Evolutionary conservation across 495 filamentous ascomycete species (phyloP), one percentile per base, ranked within the genome.

Genomic region (Ramalina intermedia): DNA sequence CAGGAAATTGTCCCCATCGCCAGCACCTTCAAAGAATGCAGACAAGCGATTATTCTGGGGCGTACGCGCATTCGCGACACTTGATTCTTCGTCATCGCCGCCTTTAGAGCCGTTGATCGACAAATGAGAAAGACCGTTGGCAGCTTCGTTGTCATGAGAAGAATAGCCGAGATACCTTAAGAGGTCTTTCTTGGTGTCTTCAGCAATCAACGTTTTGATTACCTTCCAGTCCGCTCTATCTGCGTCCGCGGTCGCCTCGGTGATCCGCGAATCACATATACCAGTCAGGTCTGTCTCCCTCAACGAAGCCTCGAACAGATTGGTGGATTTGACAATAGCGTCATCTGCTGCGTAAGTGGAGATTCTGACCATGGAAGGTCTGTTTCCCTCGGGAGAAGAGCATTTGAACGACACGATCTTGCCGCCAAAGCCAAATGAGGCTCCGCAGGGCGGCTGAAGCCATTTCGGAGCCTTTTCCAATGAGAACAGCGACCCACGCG

Each of bases 151-250:
- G 27, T 72, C 65, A 38, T 77, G 66, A 43, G 74, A 81, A 37
- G 77, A 69, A 62, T 94, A 94, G 12, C 93, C 91, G 37, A 99
- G 77, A 64, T 91, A 86, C 48, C 88, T 82, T 8, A 87, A 71
- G 43, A 96, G 78, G 55, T 81, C 78, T 60, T 82, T 81, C 44
- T 87, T 75, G 37, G 87, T 82, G 61, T 88, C 84, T 8, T 77
- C 76, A 7, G 87, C 79, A 37, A 87, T 81, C 61, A 96, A 65
- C n/a, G 87, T 84, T 63, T 90, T 79, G 50, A 99, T 81, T 24
- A 95, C 85, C 63, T 81, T 81, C 91, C 91, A 99, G 62, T 96
- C 90, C 13, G 82, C 81, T 71, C 85, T 95, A 61, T 96, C 91
- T 53, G 90, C 84, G 2, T 96, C 90, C 6, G 76, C 84, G 51